Base-by-base conservation (phyloP, 2,329 filamentous ascomycete genomes). In the Meredithiella fracta region DNA sequence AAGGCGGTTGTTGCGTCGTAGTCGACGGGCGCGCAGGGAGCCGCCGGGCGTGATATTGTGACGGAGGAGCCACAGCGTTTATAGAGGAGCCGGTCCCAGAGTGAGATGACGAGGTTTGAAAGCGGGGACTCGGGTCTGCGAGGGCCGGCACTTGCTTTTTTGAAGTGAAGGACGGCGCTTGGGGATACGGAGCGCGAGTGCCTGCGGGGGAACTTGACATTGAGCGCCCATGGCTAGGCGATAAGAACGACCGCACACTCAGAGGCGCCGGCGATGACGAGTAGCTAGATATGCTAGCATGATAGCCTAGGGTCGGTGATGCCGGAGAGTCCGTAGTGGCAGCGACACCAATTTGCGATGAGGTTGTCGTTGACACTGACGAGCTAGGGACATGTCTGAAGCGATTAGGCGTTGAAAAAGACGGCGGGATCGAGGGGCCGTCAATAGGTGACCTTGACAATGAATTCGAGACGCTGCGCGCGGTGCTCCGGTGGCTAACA, bases 11-110 rank as follows among this genome's bases (percentile, higher is more conserved):
- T 22, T 38, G 14, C 17, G 40, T 47, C 9, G 26, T 25, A 37
- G 51, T 47, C 15, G 51, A 54, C 6, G 31, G 57, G 53, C 34
- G 57, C 40, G 42, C 23, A 37, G 57, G 57, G 23, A 58, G 53
- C 25, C 40, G 49, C 25, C 42, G 53, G 23, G 44, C 29, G 29
- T 42, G 49, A 49, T 53, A 47, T 15, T 1, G 42, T 31, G 37
- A n/a, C 23, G 25, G 29, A 34, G 53, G 22, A 8, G 38, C 40
- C 5, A 3, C 4, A 23, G 26, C 15, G n/a, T 20, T 47, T 23
- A 26, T 47, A 7, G 50, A 23, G 1, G 23, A 47, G 40, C 11
- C 17, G 15, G 53, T 47, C n/a, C 6, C 23, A 26, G 25, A 7
- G 8, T 15, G 25, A 17, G 53, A 31, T 3, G n/a, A 8, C 23